A percentile compares a stretch with the other conserved stretches of the same genome.
Evolutionary conservation across 2,329 filamentous ascomycete species (phyloP).

Genomic region (Ceratocystis colombiana): DNA sequence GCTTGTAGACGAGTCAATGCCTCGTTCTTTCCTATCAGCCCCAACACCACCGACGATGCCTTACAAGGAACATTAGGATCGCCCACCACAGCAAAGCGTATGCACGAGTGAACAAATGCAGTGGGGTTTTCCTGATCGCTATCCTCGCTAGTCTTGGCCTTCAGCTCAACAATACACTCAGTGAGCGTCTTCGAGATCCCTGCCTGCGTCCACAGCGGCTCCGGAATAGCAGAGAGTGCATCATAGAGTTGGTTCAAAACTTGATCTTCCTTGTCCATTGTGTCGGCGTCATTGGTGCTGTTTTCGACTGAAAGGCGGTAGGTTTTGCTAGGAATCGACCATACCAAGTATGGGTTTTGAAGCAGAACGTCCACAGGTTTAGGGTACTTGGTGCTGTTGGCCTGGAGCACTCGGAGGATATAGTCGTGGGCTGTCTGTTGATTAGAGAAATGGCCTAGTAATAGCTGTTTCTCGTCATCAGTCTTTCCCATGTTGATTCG

Average conservation of each 20-base stretch:
- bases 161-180: slow-evolving; percentile 7
- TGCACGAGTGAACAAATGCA: slow-evolving; percentile 17
- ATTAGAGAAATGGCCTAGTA: background rate
- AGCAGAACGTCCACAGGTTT: slow-evolving; percentile 28
- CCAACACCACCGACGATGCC: slow-evolving; percentile 29
- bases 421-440: slow-evolving; percentile 19
- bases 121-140: background rate
- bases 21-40: slow-evolving; percentile 34
- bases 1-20: slow-evolving; percentile 25
- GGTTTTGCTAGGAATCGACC: slow-evolving; percentile 31
- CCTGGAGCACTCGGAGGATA: slow-evolving; percentile 21
- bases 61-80: slow-evolving; percentile 24
- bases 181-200: slow-evolving; percentile 29
- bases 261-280: slow-evolving; percentile 1
- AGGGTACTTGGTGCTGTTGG: slow-evolving; percentile 24
- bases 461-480: background rate
- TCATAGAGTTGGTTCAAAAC: slow-evolving; percentile 24
- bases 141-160: background rate
- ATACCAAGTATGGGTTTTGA: slow-evolving; percentile 35
- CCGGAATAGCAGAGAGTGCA: slow-evolving; percentile 28
- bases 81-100: slow-evolving; percentile 25
- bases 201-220: slow-evolving; percentile 27
- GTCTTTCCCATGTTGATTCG: background rate
- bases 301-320: slow-evolving; percentile 27
- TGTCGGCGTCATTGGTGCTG: background rate